A percentile compares a stretch with the other conserved stretches of the same genome.
phyloP scores from a whole-genome alignment of 2,329 filamentous ascomycete species.

The Aspergillus sp. region DNA sequence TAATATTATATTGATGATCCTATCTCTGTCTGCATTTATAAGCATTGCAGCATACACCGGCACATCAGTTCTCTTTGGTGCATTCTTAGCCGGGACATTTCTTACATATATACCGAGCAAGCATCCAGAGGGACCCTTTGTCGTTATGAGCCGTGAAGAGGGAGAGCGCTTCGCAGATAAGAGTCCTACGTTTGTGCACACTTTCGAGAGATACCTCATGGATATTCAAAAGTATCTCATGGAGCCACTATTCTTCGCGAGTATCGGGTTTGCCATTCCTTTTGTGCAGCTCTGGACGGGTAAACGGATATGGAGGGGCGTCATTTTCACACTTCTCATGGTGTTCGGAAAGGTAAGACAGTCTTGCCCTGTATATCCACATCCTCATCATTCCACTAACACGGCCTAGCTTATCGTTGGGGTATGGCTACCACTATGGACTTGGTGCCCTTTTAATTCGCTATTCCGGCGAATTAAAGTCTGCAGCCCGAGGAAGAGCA shows the following conservation, averaged over 20 bases:
- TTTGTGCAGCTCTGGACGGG: slow-evolving; percentile 37
- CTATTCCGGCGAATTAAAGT: not conserved
- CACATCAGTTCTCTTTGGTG: slow-evolving; percentile 42
- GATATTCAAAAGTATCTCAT: slow-evolving; percentile 37
- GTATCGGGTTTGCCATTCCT: slow-evolving; percentile 36
- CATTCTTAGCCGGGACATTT: slow-evolving; percentile 40
- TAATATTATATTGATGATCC: slow-evolving; percentile 39
- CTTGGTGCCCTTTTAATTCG: not conserved
- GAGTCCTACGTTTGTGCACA: slow-evolving; percentile 42
- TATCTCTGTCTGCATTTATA: slow-evolving; percentile 35
- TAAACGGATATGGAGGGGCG: slow-evolving; percentile 33
- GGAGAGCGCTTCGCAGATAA: slow-evolving; percentile 35
- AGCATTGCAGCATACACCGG: slow-evolving; percentile 39
- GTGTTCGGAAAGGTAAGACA: slow-evolving; percentile 29
- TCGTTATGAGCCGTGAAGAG: slow-evolving; percentile 36
- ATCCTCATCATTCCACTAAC: not conserved
- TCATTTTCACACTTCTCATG: slow-evolving; percentile 34
- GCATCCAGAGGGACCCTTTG: slow-evolving; percentile 39
- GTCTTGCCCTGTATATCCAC: too few species aligned
- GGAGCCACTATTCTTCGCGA: slow-evolving; percentile 36
- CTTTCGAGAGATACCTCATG: slow-evolving; percentile 41
- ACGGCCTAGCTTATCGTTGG: slow-evolving; percentile 13
- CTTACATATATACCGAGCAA: slow-evolving; percentile 42
- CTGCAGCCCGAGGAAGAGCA: not conserved
- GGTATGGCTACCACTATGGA: not conserved